These are phyloP conservation scores for Metschnikowia dekortorum DNA, from an alignment of 805 yeast species.

Conservation along the genomic window DNA sequence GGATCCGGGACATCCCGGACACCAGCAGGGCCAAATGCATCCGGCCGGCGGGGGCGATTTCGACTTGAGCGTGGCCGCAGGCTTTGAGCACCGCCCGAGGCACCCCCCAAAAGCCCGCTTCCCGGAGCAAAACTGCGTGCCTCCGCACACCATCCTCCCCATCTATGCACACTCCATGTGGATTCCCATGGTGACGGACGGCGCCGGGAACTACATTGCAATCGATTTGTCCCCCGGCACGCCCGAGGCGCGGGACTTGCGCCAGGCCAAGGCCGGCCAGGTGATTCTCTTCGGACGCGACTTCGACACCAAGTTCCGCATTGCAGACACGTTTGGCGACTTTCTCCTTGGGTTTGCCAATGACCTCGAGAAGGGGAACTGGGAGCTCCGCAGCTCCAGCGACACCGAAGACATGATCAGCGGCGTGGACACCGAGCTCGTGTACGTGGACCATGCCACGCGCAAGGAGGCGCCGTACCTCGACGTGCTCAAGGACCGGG, in stretches of 20 bases:
- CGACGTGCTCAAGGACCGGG: constrained; percentile 35
- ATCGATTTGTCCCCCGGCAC: constrained; percentile 53
- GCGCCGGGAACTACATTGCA: constrained; percentile 87
- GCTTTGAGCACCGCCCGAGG: background rate
- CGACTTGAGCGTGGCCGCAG: background rate
- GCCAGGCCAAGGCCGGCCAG: constrained; percentile 66
- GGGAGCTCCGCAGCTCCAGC: constrained; percentile 49
- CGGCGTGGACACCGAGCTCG: constrained; percentile 70
- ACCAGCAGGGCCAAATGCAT: too few relatives aligned
- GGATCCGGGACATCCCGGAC: too few relatives aligned
- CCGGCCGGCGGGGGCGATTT: background rate
- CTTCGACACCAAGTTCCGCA: constrained; percentile 80
- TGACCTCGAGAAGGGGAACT: constrained; percentile 81
- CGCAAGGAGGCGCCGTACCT: constrained; percentile 38
- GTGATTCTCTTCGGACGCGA: constrained; percentile 92
- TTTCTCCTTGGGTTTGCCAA: constrained; percentile 79
- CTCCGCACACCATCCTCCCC: constrained; percentile 67
- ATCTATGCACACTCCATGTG: constrained; percentile 86
- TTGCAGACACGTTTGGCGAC: constrained; percentile 87
- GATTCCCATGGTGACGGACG: constrained; percentile 89
- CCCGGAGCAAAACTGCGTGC: constrained; percentile 62
- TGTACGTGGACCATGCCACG: constrained; percentile 57
- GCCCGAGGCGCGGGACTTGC: constrained; percentile 3
- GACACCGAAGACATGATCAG: constrained; percentile 42
- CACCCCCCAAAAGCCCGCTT: constrained; percentile 8